These are phyloP conservation scores for Stramenopiles sp. DNA, from an alignment of 352 stramenopile genomes.

Conservation along the genomic window DNA sequence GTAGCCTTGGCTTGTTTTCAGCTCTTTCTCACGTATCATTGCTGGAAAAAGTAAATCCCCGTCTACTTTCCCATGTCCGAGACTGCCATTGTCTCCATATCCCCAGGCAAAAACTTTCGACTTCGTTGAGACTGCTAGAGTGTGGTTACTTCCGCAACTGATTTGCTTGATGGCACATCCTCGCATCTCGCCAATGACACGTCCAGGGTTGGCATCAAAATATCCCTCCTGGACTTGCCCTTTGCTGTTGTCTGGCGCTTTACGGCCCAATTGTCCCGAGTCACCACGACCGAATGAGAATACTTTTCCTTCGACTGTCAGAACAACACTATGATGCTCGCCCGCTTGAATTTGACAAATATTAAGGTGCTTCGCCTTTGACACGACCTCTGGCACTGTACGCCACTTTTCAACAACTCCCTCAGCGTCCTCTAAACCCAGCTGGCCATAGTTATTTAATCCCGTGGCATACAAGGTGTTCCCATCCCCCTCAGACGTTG, in stretches of 20 bases:
- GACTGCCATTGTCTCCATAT: conserved; percentile 67
- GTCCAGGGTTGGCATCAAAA: conserved; percentile 15
- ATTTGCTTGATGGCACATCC: conserved; percentile 32
- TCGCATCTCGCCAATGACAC: not conserved
- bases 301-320: conserved; percentile 58
- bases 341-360: conserved; percentile 55
- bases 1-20: conserved; percentile 14
- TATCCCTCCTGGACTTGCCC: conserved; percentile 35
- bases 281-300: conserved; percentile 76
- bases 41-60: conserved; percentile 48
- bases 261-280: conserved; percentile 68
- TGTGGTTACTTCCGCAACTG: conserved; percentile 58
- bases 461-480: conserved; percentile 62
- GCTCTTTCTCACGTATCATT: conserved; percentile 41
- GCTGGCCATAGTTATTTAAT: conserved; percentile 88
- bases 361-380: conserved; percentile 26
- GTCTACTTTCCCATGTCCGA: conserved; percentile 51
- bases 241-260: conserved; percentile 39
- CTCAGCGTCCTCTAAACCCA: conserved; percentile 61
- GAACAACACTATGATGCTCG: conserved; percentile 67
- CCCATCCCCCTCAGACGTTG: conserved; percentile 6
- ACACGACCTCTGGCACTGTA: not conserved
- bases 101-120: conserved; percentile 63
- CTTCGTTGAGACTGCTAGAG: conserved; percentile 45
- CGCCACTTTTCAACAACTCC: conserved; percentile 9